Evolutionary conservation across 78 protist species (phyloP).

Genomic region (Cavenderia fasciculata): DNA sequence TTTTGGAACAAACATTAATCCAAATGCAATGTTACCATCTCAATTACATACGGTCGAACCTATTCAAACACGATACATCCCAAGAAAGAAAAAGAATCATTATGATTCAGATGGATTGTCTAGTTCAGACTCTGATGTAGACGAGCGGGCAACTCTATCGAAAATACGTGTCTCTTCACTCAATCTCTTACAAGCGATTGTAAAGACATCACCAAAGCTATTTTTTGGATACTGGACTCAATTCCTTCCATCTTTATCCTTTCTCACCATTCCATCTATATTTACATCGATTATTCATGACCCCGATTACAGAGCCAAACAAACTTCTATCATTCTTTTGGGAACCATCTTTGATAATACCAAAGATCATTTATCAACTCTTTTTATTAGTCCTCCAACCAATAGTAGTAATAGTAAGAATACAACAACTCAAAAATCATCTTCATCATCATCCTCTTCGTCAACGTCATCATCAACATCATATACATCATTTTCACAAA

Average conservation of each 20-base stretch:
- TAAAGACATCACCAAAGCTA: constrained; percentile 33
- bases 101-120: constrained; percentile 26
- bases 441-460: background rate
- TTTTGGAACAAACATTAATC: constrained; percentile 45
- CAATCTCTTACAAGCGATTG: constrained; percentile 10
- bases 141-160: constrained; percentile 32
- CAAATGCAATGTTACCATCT: constrained; percentile 26
- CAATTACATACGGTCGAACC: constrained; percentile 6
- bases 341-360: constrained; percentile 29
- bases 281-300: constrained; percentile 31
- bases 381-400: constrained; percentile 21
- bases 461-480: background rate
- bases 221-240: constrained; percentile 56
- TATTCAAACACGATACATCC: background rate
- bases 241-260: constrained; percentile 24
- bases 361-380: no score
- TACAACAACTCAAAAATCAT: background rate
- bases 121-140: constrained; percentile 67
- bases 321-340: constrained; percentile 7
- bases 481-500: constrained; percentile 59
- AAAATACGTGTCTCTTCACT: constrained; percentile 41
- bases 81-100: background rate
- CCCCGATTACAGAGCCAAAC: constrained; percentile 25
- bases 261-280: constrained; percentile 29
- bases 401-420: no score